Conservation (phyloP, 352 stramenopile species). For the Phytophthora syringae region DNA sequence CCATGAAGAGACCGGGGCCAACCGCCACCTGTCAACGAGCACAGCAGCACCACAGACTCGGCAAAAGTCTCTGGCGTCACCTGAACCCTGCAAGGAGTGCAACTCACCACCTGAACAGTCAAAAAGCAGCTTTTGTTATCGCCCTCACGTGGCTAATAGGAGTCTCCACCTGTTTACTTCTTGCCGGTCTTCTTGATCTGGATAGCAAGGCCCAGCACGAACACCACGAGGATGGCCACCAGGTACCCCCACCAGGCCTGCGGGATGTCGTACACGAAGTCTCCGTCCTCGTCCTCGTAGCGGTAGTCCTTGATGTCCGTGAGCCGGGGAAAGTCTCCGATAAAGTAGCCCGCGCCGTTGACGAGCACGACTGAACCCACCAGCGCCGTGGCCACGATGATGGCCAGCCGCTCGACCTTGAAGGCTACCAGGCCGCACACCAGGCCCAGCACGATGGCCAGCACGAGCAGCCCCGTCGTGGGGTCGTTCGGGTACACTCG, state of each 20-base stretch:
- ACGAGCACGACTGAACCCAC: conserved; percentile 49
- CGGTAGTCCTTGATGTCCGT: conserved; percentile 48
- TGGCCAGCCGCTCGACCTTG: conserved; percentile 48
- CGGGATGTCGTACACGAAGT: conserved; percentile 56
- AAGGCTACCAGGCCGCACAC: conserved; percentile 52
- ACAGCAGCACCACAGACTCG: no score
- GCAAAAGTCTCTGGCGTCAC: no score
- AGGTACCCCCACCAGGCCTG: conserved; percentile 65
- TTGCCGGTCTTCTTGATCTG: conserved; percentile 66
- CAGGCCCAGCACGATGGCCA: conserved; percentile 52
- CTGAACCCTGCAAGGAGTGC: no score
- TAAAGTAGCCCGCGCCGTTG: conserved; percentile 72
- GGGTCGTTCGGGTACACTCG: conserved; percentile 57
- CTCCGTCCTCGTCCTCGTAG: conserved; percentile 36
- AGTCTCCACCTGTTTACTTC: conserved; percentile 22
- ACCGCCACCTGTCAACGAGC: conserved; percentile 14
- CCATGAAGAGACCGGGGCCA: conserved; percentile 9
- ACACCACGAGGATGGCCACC: conserved; percentile 48
- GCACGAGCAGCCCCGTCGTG: conserved; percentile 42
- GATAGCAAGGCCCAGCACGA: conserved; percentile 49
- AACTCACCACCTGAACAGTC: conserved; percentile 1
- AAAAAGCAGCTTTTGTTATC: conserved; percentile 14
- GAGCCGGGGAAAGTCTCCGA: conserved; percentile 53
- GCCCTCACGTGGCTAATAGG: conserved; percentile 15
- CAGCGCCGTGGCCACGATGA: conserved; percentile 71